Conservation (phyloP, 208 protist species). For the Trypanosoma cruzi region DNA sequence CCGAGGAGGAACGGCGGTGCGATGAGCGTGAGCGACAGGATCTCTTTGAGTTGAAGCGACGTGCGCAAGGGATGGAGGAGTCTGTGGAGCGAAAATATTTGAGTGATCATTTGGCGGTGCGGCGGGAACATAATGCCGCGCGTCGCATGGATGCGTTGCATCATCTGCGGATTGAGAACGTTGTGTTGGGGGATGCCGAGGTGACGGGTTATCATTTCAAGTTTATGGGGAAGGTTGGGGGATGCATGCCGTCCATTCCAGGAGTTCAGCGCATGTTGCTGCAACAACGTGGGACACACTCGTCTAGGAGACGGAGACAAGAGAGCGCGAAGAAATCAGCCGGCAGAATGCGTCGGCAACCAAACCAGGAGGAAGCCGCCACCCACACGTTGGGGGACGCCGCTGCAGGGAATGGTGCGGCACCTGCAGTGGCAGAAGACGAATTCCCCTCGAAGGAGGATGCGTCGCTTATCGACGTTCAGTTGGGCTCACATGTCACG, state of each 20-base stretch:
- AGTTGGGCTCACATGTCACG: constrained; percentile 31
- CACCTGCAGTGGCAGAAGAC: background rate
- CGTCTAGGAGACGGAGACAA: constrained; percentile 15
- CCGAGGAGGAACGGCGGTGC: constrained; percentile 63
- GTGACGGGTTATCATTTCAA: constrained; percentile 63
- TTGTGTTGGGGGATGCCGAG: constrained; percentile 56
- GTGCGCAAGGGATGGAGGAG: constrained; percentile 75
- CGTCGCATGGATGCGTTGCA: constrained; percentile 69
- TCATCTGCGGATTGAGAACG: constrained; percentile 69
- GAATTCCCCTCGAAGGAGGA: background rate
- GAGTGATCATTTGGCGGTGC: constrained; percentile 48
- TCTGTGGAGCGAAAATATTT: constrained; percentile 42
- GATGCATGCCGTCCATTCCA: constrained; percentile 22
- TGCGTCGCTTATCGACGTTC: constrained; percentile 46
- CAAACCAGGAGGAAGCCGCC: constrained; percentile 8
- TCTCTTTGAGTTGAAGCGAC: constrained; percentile 82
- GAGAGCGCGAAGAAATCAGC: constrained; percentile 8
- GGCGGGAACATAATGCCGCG: constrained; percentile 74
- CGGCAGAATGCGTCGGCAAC: background rate
- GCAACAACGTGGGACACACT: constrained; percentile 34
- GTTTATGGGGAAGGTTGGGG: constrained; percentile 30
- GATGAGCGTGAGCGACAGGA: constrained; percentile 83
- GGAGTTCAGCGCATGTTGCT: constrained; percentile 43
- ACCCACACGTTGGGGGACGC: background rate
- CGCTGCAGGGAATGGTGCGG: too few relatives aligned